Conservation (phyloP, 257 asterid species). For the Solanum paucissectum region DNA sequence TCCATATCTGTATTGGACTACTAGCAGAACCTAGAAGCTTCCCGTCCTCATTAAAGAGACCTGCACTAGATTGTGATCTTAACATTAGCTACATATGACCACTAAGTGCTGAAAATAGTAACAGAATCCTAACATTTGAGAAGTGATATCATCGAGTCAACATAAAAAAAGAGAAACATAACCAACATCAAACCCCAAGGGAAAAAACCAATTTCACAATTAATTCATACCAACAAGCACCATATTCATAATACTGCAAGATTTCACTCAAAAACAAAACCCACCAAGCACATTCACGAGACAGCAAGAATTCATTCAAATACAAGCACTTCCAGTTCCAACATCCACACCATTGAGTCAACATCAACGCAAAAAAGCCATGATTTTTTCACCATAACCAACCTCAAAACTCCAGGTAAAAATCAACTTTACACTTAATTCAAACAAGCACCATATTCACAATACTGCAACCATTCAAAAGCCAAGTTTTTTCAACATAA, state of each 20-base stretch:
- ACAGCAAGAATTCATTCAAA: conserved; percentile 2
- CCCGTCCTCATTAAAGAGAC: conserved; percentile 63
- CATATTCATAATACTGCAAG: neutral
- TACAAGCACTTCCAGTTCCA: conserved; percentile 92
- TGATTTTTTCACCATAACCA: neutral
- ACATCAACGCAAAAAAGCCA: neutral
- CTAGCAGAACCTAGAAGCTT: conserved; percentile 65
- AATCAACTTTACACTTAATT: neutral
- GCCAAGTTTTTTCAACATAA: neutral
- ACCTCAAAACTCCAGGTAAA: neutral
- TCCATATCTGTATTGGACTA: conserved; percentile 97
- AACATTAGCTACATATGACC: neutral
- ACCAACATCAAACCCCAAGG: neutral
- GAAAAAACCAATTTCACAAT: neutral
- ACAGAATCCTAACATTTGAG: neutral
- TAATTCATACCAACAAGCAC: neutral
- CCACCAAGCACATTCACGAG: conserved; percentile 22
- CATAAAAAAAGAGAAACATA: neutral
- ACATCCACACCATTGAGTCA: conserved; percentile 13
- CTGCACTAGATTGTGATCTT: conserved; percentile 21
- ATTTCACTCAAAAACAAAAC: neutral
- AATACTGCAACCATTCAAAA: neutral
- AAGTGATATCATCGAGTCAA: neutral
- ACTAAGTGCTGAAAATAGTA: neutral
- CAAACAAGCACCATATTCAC: neutral